phyloP scores from a whole-genome alignment of 768 basidiomycete genomes.

The Rhizopogon vulgaris region DNA sequence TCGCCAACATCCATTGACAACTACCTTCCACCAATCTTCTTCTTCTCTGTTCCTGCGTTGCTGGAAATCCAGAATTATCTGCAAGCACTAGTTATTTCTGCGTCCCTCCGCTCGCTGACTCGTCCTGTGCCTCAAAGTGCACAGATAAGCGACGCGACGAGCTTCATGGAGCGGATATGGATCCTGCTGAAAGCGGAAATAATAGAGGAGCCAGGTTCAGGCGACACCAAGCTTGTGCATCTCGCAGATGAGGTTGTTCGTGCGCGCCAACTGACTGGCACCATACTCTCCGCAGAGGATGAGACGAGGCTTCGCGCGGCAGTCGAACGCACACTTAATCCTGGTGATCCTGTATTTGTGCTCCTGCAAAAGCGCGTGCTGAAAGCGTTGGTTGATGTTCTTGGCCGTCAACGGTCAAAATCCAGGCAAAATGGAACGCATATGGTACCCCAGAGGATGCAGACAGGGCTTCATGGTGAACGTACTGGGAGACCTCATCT shows the following conservation, averaged over 20 bases:
- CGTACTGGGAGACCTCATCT: conserved; percentile 19
- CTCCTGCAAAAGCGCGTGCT: conserved; percentile 57
- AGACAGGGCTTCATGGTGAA: conserved; percentile 24
- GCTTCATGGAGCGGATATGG: conserved; percentile 62
- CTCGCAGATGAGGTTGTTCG: conserved; percentile 71
- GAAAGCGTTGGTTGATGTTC: conserved; percentile 27
- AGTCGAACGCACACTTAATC: conserved; percentile 57
- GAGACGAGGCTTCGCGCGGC: conserved; percentile 50
- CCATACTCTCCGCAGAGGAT: conserved; percentile 30
- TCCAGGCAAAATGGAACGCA: background rate
- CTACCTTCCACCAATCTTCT: conserved; percentile 57
- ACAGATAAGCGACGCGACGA: conserved; percentile 9
- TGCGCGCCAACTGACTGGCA: conserved; percentile 30
- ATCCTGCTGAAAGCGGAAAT: conserved; percentile 56
- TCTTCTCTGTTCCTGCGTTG: conserved; percentile 50
- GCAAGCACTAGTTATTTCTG: conserved; percentile 64
- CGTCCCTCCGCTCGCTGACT: conserved; percentile 52
- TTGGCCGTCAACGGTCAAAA: conserved; percentile 6
- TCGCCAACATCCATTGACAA: conserved; percentile 24
- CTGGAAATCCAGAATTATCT: conserved; percentile 61
- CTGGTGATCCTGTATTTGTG: conserved; percentile 59
- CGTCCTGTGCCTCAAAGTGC: conserved; percentile 24
- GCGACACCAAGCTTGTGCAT: conserved; percentile 53
- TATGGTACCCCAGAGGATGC: conserved; percentile 19
- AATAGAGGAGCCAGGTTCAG: conserved; percentile 24